Percentiles rank a stretch among this genome's conserved stretches.
These are phyloP conservation scores for Shiraia sp. DNA, from an alignment of 2,329 filamentous ascomycete species.

Conservation along the genomic window DNA sequence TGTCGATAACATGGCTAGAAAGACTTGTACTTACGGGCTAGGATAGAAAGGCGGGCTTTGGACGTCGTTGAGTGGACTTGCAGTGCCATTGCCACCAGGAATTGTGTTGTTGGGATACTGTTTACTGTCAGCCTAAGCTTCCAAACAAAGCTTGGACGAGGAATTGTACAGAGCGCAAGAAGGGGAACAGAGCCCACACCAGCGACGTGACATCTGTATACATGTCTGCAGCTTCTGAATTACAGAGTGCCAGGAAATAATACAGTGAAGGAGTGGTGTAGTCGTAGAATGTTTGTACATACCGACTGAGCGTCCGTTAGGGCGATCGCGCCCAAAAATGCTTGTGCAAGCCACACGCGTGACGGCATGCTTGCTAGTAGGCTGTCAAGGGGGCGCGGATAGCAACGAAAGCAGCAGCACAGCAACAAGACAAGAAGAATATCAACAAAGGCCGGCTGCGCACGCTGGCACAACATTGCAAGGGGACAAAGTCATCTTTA, in stretches of 20 bases:
- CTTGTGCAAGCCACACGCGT: constrained; percentile 42
- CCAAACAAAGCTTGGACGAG: constrained; percentile 22
- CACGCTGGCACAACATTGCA: constrained; percentile 8
- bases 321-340: constrained; percentile 37
- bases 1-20: background rate
- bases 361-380: constrained; percentile 33
- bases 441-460: constrained; percentile 17
- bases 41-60: constrained; percentile 73
- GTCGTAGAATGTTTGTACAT: constrained; percentile 22
- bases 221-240: constrained; percentile 32
- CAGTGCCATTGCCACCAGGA: constrained; percentile 25
- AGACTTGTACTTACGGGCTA: constrained; percentile 59
- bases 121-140: constrained; percentile 29
- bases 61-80: constrained; percentile 31
- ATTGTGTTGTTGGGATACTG: constrained; percentile 32
- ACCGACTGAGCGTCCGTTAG: constrained; percentile 36
- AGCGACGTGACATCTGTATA: constrained; percentile 21
- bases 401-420: constrained; percentile 12
- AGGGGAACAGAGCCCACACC: constrained; percentile 36
- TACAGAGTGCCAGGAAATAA: no score
- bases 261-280: no score
- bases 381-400: constrained; percentile 19
- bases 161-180: constrained; percentile 31
- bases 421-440: constrained; percentile 15
- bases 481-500: constrained; percentile 23